Evolutionary conservation across 2,329 filamentous ascomycete genomes (phyloP).

Genomic region (Neofusicoccum sp.): DNA sequence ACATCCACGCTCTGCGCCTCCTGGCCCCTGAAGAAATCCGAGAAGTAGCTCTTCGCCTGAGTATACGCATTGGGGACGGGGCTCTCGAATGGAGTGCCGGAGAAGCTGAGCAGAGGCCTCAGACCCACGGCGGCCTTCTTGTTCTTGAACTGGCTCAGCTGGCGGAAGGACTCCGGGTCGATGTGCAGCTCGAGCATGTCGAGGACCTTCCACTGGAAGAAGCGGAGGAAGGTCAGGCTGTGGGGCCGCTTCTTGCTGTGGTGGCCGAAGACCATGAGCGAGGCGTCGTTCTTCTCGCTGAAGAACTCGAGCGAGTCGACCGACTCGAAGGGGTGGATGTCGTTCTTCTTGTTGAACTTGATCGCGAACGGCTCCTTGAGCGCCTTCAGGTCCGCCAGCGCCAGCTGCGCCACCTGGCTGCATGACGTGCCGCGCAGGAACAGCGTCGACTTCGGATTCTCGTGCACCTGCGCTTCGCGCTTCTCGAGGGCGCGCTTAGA

Average conservation of each 20-base stretch:
- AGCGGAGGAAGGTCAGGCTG: constrained; percentile 78
- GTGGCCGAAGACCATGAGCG: constrained; percentile 79
- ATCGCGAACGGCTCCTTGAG: constrained; percentile 83
- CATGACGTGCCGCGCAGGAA: constrained; percentile 87
- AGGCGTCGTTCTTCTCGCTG: constrained; percentile 92
- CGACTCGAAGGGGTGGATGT: constrained; percentile 93
- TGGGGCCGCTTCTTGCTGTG: constrained; percentile 96
- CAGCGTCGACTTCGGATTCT: constrained; percentile 88
- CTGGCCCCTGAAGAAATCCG: constrained; percentile 90
- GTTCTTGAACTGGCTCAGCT: constrained; percentile 72
- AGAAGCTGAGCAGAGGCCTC: constrained; percentile 89
- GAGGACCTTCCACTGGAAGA: constrained; percentile 83
- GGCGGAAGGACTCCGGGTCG: constrained; percentile 71
- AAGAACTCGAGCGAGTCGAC: constrained; percentile 89
- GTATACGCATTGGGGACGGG: constrained; percentile 78
- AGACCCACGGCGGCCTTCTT: constrained; percentile 70
- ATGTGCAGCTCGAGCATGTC: constrained; percentile 95
- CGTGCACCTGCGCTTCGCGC: constrained; percentile 82
- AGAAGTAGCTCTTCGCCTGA: constrained; percentile 81
- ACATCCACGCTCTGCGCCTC: constrained; percentile 84
- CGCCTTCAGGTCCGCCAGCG: constrained; percentile 80
- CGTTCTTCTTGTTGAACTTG: constrained; percentile 97
- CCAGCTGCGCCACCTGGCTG: constrained; percentile 79
- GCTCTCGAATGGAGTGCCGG: constrained; percentile 84
- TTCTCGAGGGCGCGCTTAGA: constrained; percentile 94